A percentile compares a stretch with the other conserved stretches of the same genome.
Conservation (phyloP, 2,329 filamentous ascomycete species). For the Knufia petricola region DNA sequence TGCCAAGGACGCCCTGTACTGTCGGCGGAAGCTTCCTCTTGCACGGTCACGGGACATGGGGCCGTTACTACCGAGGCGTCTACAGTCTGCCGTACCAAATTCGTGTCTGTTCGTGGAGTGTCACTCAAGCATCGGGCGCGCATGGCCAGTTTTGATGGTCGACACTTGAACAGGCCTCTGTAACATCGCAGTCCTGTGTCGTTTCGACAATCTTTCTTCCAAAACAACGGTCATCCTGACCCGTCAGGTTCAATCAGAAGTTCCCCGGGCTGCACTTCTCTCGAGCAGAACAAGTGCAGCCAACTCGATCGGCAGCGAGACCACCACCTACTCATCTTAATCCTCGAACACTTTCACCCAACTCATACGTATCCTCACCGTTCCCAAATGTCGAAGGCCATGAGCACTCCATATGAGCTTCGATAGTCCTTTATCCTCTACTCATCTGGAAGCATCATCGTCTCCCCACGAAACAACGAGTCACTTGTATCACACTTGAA, state of each 20-base stretch:
- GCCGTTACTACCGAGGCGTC: neutral
- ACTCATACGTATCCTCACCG: neutral
- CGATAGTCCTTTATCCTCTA: constrained; percentile 20
- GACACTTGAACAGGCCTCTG: too few relatives aligned
- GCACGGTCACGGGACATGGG: neutral
- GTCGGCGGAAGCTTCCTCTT: too few relatives aligned
- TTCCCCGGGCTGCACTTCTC: constrained; percentile 3
- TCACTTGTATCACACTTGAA: constrained; percentile 10
- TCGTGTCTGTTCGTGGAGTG: too few relatives aligned
- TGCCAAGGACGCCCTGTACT: too few relatives aligned
- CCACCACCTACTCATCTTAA: too few relatives aligned
- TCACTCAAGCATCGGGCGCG: too few relatives aligned
- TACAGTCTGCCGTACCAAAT: neutral
- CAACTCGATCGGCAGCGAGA: neutral
- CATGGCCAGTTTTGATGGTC: neutral
- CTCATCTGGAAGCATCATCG: constrained; percentile 17
- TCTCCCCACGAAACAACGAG: constrained; percentile 12
- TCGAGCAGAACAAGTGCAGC: constrained; percentile 4
- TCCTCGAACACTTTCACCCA: neutral
- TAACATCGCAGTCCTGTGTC: neutral
- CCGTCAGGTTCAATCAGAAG: too few relatives aligned
- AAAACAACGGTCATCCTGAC: neutral
- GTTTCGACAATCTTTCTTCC: neutral
- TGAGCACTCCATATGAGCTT: constrained; percentile 24
- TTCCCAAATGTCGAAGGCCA: constrained; percentile 15